A percentile compares a stretch with the other conserved stretches of the same genome.
Evolutionary conservation across 768 basidiomycete species (phyloP).

Genomic region (Lentinula lateritia): DNA sequence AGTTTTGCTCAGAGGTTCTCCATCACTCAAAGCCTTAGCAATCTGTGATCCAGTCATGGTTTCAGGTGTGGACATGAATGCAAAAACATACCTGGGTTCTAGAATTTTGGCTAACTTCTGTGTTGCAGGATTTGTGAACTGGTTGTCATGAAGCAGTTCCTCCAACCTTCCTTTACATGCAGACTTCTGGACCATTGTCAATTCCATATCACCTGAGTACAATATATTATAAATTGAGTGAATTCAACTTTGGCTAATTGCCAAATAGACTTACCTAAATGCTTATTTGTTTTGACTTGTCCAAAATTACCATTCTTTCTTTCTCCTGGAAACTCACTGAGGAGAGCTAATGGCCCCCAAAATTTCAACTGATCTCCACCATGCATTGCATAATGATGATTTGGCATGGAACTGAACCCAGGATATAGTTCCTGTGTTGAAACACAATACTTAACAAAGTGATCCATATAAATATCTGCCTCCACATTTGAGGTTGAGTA

Average conservation of each 20-base stretch:
- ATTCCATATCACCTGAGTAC: slow-evolving; percentile 10
- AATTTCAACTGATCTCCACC: slow-evolving; percentile 19
- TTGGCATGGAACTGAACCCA: slow-evolving; percentile 17
- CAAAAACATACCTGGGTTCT: too few species aligned
- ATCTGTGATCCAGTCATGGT: too few species aligned
- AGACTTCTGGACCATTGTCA: slow-evolving; percentile 9
- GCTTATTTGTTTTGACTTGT: slow-evolving; percentile 19
- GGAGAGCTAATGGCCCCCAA: slow-evolving; percentile 22
- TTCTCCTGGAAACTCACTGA: slow-evolving; percentile 27
- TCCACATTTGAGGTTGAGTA: slow-evolving; percentile 15
- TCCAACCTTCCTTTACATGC: slow-evolving; percentile 4
- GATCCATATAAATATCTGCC: slow-evolving; percentile 16
- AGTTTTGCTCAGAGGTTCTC: too few species aligned
- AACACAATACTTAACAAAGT: slow-evolving; percentile 18
- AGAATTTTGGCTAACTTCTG: background rate
- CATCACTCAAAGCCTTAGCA: too few species aligned
- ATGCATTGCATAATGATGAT: slow-evolving; percentile 30
- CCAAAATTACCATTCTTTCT: slow-evolving; percentile 22
- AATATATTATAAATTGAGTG: too few species aligned
- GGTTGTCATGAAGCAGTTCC: slow-evolving; percentile 6
- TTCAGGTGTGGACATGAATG: too few species aligned
- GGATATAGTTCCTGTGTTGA: slow-evolving; percentile 17
- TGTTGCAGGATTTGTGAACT: background rate
- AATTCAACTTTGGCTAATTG: too few species aligned
- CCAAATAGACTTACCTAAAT: background rate